Evolutionary conservation across 2,329 filamentous ascomycete species (phyloP), one percentile per base, ranked within the genome.

Genomic region (Aspergillus sp.): DNA sequence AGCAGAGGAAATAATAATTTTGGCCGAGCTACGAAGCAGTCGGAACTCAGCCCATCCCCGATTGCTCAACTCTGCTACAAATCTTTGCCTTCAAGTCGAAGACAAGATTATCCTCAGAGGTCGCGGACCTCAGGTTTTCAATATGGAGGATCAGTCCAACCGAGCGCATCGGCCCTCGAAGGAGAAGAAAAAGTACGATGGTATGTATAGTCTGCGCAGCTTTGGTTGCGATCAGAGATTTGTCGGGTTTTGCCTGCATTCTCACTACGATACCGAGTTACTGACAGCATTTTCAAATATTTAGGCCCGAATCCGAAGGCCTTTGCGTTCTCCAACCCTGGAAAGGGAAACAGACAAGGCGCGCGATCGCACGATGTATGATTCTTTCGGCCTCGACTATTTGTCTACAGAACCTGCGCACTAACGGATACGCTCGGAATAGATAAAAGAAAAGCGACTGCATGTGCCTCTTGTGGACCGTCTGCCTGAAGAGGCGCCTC

Each of bases 381-480:
- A 55, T 43, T 32, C 16, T n/a, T n/a, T 36, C 8, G n/a, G 24
- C 13, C 11, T 24, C 10, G n/a, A 45, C 36, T 13, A 38, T 46
- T 32, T 14, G 19, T 35, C 8, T 4, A 26, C 30, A 36, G 16
- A 41, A 24, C 5, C n/a, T 51, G 20, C 4, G 45, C 47, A 48
- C 60, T 67, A 49, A 67, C 33, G 1, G 13, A 11, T 36, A 32
- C 43, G 20, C 33, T 35, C n/a, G 47, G 19, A 55, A 11, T 66
- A 92, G 88, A 86, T 96, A 73, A 94, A 90, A 81, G 95, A 99
- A 75, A 96, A 95, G 75, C 85, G 93, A 54, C 81, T 97, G 36
- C 95, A 99, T 80, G 94, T 99, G 16, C 94, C 94, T 42, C 88
- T 96, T 70, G 89, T 97, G 76, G 94, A 99, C 79, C 87, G 95